Conservation (phyloP, 345 rosid species). For the Hibiscus trionum region DNA sequence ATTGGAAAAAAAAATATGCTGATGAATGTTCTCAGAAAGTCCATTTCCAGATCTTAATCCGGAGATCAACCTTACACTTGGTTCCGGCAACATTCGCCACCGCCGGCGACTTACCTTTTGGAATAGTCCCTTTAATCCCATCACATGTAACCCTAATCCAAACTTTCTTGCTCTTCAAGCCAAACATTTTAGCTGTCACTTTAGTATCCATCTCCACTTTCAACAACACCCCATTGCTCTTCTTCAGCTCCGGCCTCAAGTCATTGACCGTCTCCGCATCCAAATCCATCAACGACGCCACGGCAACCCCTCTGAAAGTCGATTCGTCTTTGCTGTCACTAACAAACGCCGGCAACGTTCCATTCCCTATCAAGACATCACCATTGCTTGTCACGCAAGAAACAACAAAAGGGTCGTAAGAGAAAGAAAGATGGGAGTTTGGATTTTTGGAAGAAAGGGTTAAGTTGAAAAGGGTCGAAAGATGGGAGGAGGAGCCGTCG, state of each 20-base stretch:
- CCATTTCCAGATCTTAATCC: constrained; percentile 89
- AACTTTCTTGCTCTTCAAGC: constrained; percentile 59
- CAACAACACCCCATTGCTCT: constrained; percentile 34
- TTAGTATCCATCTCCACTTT: constrained; percentile 56
- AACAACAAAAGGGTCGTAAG: constrained; percentile 53
- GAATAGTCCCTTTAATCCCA: constrained; percentile 53
- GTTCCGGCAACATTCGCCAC: constrained; percentile 41
- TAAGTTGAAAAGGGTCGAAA: constrained; percentile 66
- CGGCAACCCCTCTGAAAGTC: constrained; percentile 40
- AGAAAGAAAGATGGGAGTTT: constrained; percentile 61
- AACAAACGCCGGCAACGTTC: constrained; percentile 50
- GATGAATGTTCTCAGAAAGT: constrained; percentile 30
- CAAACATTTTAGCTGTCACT: constrained; percentile 49
- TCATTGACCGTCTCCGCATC: constrained; percentile 51
- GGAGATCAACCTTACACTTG: constrained; percentile 75
- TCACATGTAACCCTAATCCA: constrained; percentile 70
- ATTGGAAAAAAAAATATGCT: neutral
- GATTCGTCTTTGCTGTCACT: constrained; percentile 56
- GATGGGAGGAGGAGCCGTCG: constrained; percentile 55
- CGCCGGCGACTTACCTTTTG: constrained; percentile 62
- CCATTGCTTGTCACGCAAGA: constrained; percentile 27
- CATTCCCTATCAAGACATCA: constrained; percentile 59
- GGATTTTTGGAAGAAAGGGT: constrained; percentile 70
- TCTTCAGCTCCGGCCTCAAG: constrained; percentile 71
- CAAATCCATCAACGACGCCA: constrained; percentile 45